Evolutionary conservation across 148 eudicot species (phyloP), one percentile per base, ranked within the genome.

Genomic region (Arbutus unedo): DNA sequence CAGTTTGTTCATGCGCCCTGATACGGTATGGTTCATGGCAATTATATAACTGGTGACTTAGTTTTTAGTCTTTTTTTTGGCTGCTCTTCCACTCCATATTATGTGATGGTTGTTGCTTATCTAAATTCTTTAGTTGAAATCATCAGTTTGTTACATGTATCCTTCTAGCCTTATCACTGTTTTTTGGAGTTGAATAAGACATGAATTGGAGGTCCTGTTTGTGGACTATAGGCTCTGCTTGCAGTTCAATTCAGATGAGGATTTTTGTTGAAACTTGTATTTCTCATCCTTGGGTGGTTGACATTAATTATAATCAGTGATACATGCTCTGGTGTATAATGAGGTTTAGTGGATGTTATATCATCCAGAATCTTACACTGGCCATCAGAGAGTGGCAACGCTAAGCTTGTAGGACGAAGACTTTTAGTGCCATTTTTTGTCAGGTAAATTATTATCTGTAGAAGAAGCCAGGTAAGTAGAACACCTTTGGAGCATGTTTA

Each of bases 1-100:
- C 86, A 91, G 91, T 90, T 91, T 97, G 90, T 94, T 89, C 84
- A 97, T 94, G 96, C 93, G 93, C 56, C 74, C 95, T 74, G 98
- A 94, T 83, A 94, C 99, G 67, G 99, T 96, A 88, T 84, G 93
- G 82, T 74, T 66, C 74, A 54, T 60, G 74, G 79, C 76, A n/a
- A 59, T 10, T 21, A 48, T 60, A 31, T 11, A 4, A 23, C 23
- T 73, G 11, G 19, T 72, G 81, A 16, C 8, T 53, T 38, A 41
- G 4, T 59, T 50, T 53, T 3, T 1, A 31, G 38, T 31, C 1
- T 31, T 31, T 31, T 31, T 31, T 31, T 31, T 31, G 38, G n/a
- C 6, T 60, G 14, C 38, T 79, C n/a, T 23, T 79, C 70, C 25
- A 64, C 56, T 47, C 43, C 21, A 25, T 79, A 5, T 45, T 9